These are phyloP conservation scores for Ploettnerulaceae sp. DNA, from an alignment of 2,329 filamentous ascomycete genomes.

Conservation along the genomic window DNA sequence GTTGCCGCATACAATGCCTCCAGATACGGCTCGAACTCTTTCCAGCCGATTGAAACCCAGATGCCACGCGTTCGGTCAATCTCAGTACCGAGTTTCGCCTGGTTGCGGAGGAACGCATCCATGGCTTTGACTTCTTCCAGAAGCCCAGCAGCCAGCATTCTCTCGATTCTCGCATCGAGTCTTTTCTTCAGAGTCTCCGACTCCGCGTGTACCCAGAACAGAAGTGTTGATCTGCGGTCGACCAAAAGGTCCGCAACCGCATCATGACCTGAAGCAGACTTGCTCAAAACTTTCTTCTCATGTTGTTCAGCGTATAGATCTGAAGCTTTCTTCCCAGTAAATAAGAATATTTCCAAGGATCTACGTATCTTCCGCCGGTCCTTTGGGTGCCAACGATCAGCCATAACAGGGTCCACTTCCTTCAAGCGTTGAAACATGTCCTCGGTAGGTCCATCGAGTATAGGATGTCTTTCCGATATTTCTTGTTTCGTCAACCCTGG, in stretches of 20 bases:
- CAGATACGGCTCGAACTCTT: conserved; percentile 77
- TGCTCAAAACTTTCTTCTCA: conserved; percentile 35
- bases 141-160: conserved; percentile 69
- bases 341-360: conserved; percentile 84
- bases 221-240: conserved; percentile 32
- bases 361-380: conserved; percentile 85
- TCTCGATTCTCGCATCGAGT: conserved; percentile 72
- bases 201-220: conserved; percentile 86
- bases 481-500: conserved; percentile 33
- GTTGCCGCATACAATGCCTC: conserved; percentile 38
- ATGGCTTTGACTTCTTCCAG: conserved; percentile 57
- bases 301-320: conserved; percentile 82
- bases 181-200: conserved; percentile 62
- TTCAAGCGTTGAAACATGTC: conserved; percentile 66
- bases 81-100: conserved; percentile 43
- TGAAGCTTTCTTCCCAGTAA: conserved; percentile 75
- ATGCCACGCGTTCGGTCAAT: conserved; percentile 79
- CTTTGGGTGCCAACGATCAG: conserved; percentile 87
- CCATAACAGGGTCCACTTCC: conserved; percentile 85
- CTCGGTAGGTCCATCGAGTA: conserved; percentile 67
- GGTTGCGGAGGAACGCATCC: conserved; percentile 41
- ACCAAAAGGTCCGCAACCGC: neutral
- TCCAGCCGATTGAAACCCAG: conserved; percentile 96
- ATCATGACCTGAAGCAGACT: conserved; percentile 9
- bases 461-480: conserved; percentile 52